Evolutionary conservation across 2,329 filamentous ascomycete genomes (phyloP).

Genomic region (Phyllosticta citrichinensis): DNA sequence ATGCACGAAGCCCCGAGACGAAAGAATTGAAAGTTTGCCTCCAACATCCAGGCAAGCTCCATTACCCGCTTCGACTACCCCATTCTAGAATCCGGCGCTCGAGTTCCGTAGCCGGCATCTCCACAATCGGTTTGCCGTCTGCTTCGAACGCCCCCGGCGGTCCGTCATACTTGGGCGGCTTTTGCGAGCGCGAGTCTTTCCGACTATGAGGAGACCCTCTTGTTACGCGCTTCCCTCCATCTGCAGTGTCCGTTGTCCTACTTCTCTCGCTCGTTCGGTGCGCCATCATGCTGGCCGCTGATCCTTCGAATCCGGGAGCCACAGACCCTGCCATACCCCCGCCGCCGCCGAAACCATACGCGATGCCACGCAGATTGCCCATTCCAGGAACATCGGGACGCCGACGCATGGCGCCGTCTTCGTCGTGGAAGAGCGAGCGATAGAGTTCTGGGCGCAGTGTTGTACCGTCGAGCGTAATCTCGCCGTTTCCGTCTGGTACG

Average conservation of each 20-base stretch:
- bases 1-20: background rate
- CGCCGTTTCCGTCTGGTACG: constrained; percentile 2
- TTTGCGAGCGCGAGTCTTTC: background rate
- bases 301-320: background rate
- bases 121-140: background rate
- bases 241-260: background rate
- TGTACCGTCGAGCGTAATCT: background rate
- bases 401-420: background rate
- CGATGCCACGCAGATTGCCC: background rate
- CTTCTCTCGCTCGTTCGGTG: background rate
- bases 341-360: constrained; percentile 2
- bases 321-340: constrained; percentile 3
- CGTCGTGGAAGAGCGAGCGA: background rate
- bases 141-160: background rate
- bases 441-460: background rate
- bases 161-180: background rate
- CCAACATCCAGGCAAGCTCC: background rate
- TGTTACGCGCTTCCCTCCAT: background rate
- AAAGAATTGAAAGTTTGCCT: background rate
- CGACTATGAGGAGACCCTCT: background rate
- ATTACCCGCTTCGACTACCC: background rate
- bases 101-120: background rate
- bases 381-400: background rate
- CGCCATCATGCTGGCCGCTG: background rate
- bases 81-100: background rate